Evolutionary conservation across 2,329 filamentous ascomycete species (phyloP), one percentile per base, ranked within the genome.

Genomic region (Ploettnerulaceae sp.): DNA sequence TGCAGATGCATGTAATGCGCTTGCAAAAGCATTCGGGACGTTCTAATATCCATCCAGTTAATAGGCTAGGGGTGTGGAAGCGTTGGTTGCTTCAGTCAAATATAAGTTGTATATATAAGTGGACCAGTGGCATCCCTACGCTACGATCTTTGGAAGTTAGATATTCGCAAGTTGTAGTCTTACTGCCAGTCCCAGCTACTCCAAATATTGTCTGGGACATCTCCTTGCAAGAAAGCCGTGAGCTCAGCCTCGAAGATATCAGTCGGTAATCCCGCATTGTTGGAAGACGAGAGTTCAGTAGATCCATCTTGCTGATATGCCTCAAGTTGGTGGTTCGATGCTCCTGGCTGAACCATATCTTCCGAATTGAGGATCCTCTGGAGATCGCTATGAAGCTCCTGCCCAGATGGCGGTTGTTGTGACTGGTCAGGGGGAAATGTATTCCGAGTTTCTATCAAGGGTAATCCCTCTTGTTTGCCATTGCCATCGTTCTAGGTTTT

Each of bases 211-310:
- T 17, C 35, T 3, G 35, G 35, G 8, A 38, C 24, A 14, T 38
- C 35, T 26, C 35, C 42, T 34, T 37, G 42, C 14, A 45, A 34
- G 24, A 45, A 45, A 37, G 42, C 42, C 6, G 33, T 26, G 14
- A 45, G 42, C 32, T 45, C 31, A 14, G 42, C 42, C 14, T 45
- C 42, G n/a, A 45, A 36, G 14, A 36, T 34, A 7, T 45, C 42
- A 14, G 24, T 22, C 24, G 42, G 42, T 15, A 34, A 21, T 35
- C 32, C 32, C 7, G 22, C 14, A 2, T 20, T 12, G 22, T 35
- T 20, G 3, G 32, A 35, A 12, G 32, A 20, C 11, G 32, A 35
- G 9, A 35, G 22, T 9, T 35, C 32, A 15, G 32, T 17, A 12
- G 32, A 11, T 8, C 15, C 32, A 2, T 35, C 32, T 3, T 35